A percentile compares a stretch with the other conserved stretches of the same genome.
Evolutionary conservation across 2,329 filamentous ascomycete genomes (phyloP).

Genomic region (Ophiostoma ips): DNA sequence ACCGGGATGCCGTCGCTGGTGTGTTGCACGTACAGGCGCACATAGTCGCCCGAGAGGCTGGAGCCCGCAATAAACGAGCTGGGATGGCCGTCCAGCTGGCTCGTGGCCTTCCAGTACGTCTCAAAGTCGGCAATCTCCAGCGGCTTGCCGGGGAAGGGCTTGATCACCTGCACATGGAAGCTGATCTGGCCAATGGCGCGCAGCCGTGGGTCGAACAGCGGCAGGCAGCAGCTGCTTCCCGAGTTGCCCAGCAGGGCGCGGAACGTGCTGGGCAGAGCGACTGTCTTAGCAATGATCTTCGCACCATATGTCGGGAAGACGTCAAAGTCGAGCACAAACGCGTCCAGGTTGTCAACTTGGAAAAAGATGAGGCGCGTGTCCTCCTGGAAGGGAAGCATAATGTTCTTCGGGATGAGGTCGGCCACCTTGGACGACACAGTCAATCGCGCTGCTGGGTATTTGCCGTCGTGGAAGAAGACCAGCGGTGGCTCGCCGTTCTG

Average conservation of each 20-base stretch:
- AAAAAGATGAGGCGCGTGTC: slow-evolving; percentile 89
- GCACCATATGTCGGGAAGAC: slow-evolving; percentile 96
- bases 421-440: slow-evolving; percentile 95
- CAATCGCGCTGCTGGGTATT: slow-evolving; percentile 85
- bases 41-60: slow-evolving; percentile 89
- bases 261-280: slow-evolving; percentile 80
- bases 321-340: slow-evolving; percentile 91
- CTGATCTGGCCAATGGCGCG: slow-evolving; percentile 86
- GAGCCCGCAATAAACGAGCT: slow-evolving; percentile 87
- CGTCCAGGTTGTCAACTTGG: slow-evolving; percentile 85
- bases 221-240: slow-evolving; percentile 65
- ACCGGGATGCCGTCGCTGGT: slow-evolving; percentile 80
- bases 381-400: slow-evolving; percentile 90
- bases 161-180: slow-evolving; percentile 92
- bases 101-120: slow-evolving; percentile 98
- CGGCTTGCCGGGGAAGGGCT: slow-evolving; percentile 82
- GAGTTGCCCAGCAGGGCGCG: slow-evolving; percentile 60
- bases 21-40: slow-evolving; percentile 80
- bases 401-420: slow-evolving; percentile 90
- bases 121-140: slow-evolving; percentile 96
- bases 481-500: slow-evolving; percentile 61
- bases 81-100: slow-evolving; percentile 73
- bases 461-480: slow-evolving; percentile 91
- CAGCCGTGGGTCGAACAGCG: slow-evolving; percentile 82
- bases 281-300: slow-evolving; percentile 92